Conservation (phyloP, 2,329 filamentous ascomycete genomes). For the Penicillium vulpinum region DNA sequence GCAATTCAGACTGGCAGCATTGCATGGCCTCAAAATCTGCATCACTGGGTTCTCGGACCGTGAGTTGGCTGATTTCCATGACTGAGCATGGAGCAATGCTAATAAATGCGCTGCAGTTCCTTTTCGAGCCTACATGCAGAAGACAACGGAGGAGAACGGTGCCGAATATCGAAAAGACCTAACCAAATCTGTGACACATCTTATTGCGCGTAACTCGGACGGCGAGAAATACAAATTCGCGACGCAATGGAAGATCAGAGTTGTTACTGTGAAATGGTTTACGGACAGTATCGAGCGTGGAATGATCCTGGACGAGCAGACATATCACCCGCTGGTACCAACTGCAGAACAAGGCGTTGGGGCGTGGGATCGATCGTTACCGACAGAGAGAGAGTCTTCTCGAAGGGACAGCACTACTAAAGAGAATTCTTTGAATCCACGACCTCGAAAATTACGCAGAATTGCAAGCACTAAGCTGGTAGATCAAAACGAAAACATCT, state of each 20-base stretch:
- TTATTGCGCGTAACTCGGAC: slow-evolving; percentile 75
- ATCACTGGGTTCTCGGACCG: slow-evolving; percentile 70
- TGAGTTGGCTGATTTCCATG: slow-evolving; percentile 37
- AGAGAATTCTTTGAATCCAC: slow-evolving; percentile 54
- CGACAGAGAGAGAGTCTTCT: slow-evolving; percentile 15
- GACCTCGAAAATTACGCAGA: slow-evolving; percentile 78
- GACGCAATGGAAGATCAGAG: slow-evolving; percentile 74
- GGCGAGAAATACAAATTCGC: slow-evolving; percentile 91
- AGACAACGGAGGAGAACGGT: slow-evolving; percentile 67
- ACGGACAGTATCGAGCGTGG: slow-evolving; percentile 77
- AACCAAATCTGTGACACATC: slow-evolving; percentile 80
- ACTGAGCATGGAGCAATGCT: slow-evolving; percentile 11
- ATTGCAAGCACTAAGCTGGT: slow-evolving; percentile 82
- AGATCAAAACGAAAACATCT: slow-evolving; percentile 79
- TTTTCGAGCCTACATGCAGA: slow-evolving; percentile 69
- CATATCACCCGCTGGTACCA: slow-evolving; percentile 75
- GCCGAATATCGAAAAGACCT: slow-evolving; percentile 86
- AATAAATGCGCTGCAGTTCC: slow-evolving; percentile 47
- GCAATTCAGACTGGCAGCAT: slow-evolving; percentile 49
- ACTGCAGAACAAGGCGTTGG: slow-evolving; percentile 70
- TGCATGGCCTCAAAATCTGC: slow-evolving; percentile 60
- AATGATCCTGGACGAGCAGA: slow-evolving; percentile 86
- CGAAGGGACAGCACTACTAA: slow-evolving; percentile 34
- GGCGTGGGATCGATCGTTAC: slow-evolving; percentile 65
- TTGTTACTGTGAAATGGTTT: slow-evolving; percentile 84